These are phyloP conservation scores for Spirogloea muscicola DNA, from an alignment of 139 green algal genomes.

Conservation along the genomic window DNA sequence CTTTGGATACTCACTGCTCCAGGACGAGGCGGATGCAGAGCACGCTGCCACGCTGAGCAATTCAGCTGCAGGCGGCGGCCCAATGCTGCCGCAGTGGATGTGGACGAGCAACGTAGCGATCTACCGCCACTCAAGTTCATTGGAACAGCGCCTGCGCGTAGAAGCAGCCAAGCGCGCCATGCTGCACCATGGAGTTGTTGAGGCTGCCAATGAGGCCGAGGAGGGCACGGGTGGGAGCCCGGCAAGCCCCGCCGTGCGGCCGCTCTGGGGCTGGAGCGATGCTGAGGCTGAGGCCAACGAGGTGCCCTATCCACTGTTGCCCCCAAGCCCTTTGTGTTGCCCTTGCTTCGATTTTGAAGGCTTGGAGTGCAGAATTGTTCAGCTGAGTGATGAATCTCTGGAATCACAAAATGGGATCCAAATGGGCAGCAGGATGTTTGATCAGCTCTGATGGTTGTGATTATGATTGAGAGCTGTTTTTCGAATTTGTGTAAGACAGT, in stretches of 20 bases:
- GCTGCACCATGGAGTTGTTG: not conserved
- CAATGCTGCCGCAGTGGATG: constrained; percentile 36
- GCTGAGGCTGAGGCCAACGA: constrained; percentile 25
- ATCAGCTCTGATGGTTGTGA: too few species aligned
- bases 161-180: not conserved
- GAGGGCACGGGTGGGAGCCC: not conserved
- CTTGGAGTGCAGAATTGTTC: too few species aligned
- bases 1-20: too few species aligned
- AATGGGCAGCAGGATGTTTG: too few species aligned
- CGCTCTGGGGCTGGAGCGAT: constrained; percentile 43
- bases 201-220: not conserved
- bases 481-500: too few species aligned
- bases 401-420: too few species aligned
- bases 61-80: not conserved
- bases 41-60: too few species aligned
- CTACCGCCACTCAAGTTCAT: not conserved
- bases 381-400: too few species aligned
- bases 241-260: not conserved
- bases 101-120: constrained; percentile 14
- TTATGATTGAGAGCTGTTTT: too few species aligned
- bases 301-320: not conserved
- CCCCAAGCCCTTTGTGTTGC: not conserved
- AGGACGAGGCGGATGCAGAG: not conserved
- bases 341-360: not conserved
- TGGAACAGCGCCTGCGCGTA: not conserved